phyloP scores from a whole-genome alignment of 257 asterid genomes.

The Anisodus acutangulus region DNA sequence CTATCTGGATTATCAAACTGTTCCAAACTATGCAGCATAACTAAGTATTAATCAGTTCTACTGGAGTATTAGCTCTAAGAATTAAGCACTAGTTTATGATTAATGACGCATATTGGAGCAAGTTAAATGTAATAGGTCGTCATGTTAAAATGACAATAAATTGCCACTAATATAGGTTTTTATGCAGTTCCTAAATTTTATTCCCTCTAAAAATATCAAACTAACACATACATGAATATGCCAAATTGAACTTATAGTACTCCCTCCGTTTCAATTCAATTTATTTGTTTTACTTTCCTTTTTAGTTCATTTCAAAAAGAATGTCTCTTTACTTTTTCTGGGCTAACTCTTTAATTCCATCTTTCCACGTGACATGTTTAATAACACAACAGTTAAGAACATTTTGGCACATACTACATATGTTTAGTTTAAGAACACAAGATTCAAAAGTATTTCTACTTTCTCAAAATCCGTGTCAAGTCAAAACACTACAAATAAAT shows the following conservation, averaged over 20 bases:
- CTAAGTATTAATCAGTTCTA: background rate
- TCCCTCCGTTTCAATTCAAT: too few species aligned
- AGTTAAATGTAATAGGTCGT: background rate
- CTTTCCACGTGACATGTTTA: too few species aligned
- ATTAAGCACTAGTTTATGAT: background rate
- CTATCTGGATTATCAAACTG: background rate
- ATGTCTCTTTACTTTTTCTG: too few species aligned
- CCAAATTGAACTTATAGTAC: background rate
- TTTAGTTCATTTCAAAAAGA: too few species aligned
- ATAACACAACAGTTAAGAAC: too few species aligned
- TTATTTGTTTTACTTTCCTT: too few species aligned
- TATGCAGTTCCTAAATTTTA: background rate
- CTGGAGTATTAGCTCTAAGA: background rate
- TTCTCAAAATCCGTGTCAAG: too few species aligned
- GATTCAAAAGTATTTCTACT: too few species aligned
- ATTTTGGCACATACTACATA: too few species aligned
- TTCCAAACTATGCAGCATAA: background rate
- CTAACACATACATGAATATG: background rate
- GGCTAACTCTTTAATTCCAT: too few species aligned
- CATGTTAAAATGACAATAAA: background rate
- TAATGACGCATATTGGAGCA: background rate
- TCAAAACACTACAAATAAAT: too few species aligned
- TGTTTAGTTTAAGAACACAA: too few species aligned
- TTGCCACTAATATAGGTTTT: background rate
- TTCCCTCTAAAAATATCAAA: background rate